phyloP scores from a whole-genome alignment of 2,329 filamentous ascomycete species.

The Aspergillus arachidicola region DNA sequence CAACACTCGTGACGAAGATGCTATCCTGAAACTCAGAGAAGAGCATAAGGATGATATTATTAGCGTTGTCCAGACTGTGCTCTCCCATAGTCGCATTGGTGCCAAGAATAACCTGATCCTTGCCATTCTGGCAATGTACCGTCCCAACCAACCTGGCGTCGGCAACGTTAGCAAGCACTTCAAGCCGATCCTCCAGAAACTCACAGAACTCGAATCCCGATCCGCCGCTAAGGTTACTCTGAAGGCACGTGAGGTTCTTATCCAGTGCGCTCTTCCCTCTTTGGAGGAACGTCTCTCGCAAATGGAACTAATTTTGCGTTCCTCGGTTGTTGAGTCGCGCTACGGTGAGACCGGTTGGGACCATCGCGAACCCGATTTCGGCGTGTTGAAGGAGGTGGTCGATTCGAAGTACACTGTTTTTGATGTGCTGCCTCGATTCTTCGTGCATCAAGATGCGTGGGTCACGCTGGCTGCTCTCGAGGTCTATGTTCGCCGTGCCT shows the following conservation, averaged over 20 bases:
- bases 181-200: slow-evolving; percentile 75
- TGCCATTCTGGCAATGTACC: slow-evolving; percentile 90
- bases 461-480: slow-evolving; percentile 91
- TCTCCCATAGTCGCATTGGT: slow-evolving; percentile 89
- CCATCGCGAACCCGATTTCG: slow-evolving; percentile 86
- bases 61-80: slow-evolving; percentile 82
- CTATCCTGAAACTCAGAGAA: slow-evolving; percentile 89
- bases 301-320: slow-evolving; percentile 98
- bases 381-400: slow-evolving; percentile 94
- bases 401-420: slow-evolving; percentile 99
- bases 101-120: slow-evolving; percentile 93
- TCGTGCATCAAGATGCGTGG: slow-evolving; percentile 91
- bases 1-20: slow-evolving; percentile 85
- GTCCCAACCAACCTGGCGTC: slow-evolving; percentile 87
- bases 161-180: slow-evolving; percentile 89
- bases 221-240: slow-evolving; percentile 92
- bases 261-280: slow-evolving; percentile 94
- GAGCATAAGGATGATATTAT: slow-evolving; percentile 91
- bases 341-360: slow-evolving; percentile 98
- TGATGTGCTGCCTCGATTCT: slow-evolving; percentile 93
- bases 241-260: slow-evolving; percentile 95
- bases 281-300: slow-evolving; percentile 91
- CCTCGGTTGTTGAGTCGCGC: slow-evolving; percentile 92
- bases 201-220: slow-evolving; percentile 87
- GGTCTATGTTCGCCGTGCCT: slow-evolving; percentile 93